phyloP scores from a whole-genome alignment of 108 stramenopile species.

The Pseudonitzschia delicatissima region DNA sequence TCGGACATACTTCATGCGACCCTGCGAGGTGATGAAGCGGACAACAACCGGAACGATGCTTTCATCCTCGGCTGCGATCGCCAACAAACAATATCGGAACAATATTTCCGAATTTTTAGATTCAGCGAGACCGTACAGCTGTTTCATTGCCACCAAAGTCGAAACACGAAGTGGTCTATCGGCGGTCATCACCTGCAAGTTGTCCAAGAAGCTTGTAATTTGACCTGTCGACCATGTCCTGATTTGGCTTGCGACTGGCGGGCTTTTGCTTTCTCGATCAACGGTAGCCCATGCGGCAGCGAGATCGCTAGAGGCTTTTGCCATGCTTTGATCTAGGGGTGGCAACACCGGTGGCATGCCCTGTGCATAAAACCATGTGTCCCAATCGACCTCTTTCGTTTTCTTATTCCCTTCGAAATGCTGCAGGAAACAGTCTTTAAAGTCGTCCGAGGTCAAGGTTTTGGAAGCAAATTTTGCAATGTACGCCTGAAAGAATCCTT shows the following conservation, averaged over 20 bases:
- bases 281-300: constrained; percentile 63
- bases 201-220: constrained; percentile 85
- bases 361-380: constrained; percentile 73
- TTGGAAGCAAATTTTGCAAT: constrained; percentile 67
- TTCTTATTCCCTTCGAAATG: constrained; percentile 44
- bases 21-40: constrained; percentile 91
- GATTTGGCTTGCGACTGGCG: constrained; percentile 32
- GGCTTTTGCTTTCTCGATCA: constrained; percentile 28
- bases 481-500: constrained; percentile 85
- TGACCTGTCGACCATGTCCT: constrained; percentile 77
- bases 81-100: constrained; percentile 86
- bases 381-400: constrained; percentile 65
- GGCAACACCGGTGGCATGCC: constrained; percentile 81
- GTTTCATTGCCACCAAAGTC: constrained; percentile 69
- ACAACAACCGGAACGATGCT: constrained; percentile 62
- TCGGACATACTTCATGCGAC: constrained; percentile 98
- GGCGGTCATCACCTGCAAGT: constrained; percentile 26
- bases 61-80: constrained; percentile 67
- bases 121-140: constrained; percentile 51
- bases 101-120: constrained; percentile 85
- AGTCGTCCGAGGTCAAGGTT: constrained; percentile 74
- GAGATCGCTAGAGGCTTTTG: constrained; percentile 59
- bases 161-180: constrained; percentile 45
- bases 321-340: constrained; percentile 68
- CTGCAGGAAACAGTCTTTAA: constrained; percentile 62